Evolutionary conservation across 371 early-diverging fungal genomes (phyloP), one percentile per base, ranked within the genome.

Genomic region (Blakeslea trispora): DNA sequence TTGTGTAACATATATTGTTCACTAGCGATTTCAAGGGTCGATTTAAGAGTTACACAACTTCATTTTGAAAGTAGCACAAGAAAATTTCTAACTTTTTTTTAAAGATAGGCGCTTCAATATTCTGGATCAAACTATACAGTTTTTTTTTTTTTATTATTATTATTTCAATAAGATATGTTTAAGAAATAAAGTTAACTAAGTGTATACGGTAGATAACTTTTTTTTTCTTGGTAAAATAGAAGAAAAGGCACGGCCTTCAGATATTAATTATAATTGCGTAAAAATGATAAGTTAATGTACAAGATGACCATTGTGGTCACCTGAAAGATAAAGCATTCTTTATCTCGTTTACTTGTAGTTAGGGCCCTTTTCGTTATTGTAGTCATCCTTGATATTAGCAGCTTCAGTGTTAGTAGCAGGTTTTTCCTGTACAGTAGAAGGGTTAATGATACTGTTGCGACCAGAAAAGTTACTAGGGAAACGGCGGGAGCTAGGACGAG

Each of bases 401-500:
- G 74, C 74, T 15, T 24, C 66, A 34, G 77, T 66, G 34, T 68
- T 49, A 5, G 51, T 31, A 28, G 67, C 59, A 32, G 65, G 67
- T 21, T 70, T 68, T n/a, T 72, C 70, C 14, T 56, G 40, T 3
- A 49, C 58, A 40, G 42, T 53, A 39, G 32, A 32, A 10, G 61
- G 52, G 23, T 52, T 39, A 5, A 37, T 44, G 37, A 45, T 24
- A 44, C 56, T 62, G 31, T 53, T 34, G 32, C 57, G 63, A 35
- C 59, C 74, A 53, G 78, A 74, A 42, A 69, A 64, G 53, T 73
- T 68, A 48, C 67, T 67, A 28, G 74, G 77, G 59, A 73, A 64
- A 40, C 77, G 71, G 51, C 71, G 69, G 46, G 78, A 74, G 11
- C 39, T 49, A 58, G 75, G 75, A 8, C 78, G 73, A 49, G 71